Conservation (phyloP, 2,329 filamentous ascomycete species). For the Acephala macrosclerotiorum region DNA sequence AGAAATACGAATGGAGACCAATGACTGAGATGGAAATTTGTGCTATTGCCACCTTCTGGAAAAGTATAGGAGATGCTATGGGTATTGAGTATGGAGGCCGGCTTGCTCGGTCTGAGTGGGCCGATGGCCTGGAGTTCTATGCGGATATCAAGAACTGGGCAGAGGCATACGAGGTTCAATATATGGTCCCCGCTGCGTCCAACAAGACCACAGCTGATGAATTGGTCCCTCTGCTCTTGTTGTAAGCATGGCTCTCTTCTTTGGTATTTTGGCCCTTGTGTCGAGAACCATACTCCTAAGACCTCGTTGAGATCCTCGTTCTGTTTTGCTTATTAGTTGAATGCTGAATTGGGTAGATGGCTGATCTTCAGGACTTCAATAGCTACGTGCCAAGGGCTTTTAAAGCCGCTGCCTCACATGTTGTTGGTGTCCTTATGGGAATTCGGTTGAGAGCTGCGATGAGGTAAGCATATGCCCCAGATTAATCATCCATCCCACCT, state of each 20-base stretch:
- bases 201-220: slow-evolving; percentile 62
- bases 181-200: slow-evolving; percentile 61
- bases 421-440: slow-evolving; percentile 68
- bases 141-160: slow-evolving; percentile 58
- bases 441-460: slow-evolving; percentile 70
- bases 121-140: slow-evolving; percentile 59
- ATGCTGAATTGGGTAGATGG: neutral
- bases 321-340: neutral
- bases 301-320: neutral
- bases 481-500: neutral
- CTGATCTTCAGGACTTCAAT: neutral
- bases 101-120: slow-evolving; percentile 48
- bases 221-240: slow-evolving; percentile 67
- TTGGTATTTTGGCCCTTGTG: neutral
- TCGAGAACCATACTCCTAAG: neutral
- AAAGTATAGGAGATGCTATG: slow-evolving; percentile 74
- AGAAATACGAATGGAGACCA: slow-evolving; percentile 73
- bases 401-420: slow-evolving; percentile 55
- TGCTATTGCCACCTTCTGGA: slow-evolving; percentile 75
- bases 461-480: slow-evolving; percentile 54
- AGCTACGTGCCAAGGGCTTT: slow-evolving; percentile 54
- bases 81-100: slow-evolving; percentile 57
- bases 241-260: slow-evolving; percentile 29
- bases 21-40: slow-evolving; percentile 73
- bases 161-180: slow-evolving; percentile 62